Base-by-base conservation (phyloP, 1,139 yeast species). In the Komagataea norvegica region DNA sequence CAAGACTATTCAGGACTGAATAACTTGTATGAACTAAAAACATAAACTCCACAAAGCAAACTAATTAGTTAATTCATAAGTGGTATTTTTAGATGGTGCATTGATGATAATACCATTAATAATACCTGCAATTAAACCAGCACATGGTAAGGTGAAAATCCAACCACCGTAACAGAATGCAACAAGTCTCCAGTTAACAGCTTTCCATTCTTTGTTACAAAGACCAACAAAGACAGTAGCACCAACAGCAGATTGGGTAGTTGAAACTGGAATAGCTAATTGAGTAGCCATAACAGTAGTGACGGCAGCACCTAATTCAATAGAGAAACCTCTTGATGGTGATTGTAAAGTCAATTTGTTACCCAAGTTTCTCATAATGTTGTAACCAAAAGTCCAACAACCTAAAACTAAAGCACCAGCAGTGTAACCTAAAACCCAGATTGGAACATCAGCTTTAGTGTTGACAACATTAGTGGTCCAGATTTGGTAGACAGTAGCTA, bases 171-270 rank as follows among this genome's bases (percentile, higher is more conserved):
- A 81, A 55, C 83, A 75, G 80, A 83, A 80, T 15, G 65, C 58
- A 32, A 82, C 86, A 76, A 80, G 77, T 65, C 84, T 73, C 89
- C 89, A 82, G 66, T 82, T 82, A 43, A 81, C 83, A 7, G 86
- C 73, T 51, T 62, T 72, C 54, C 68, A 48, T 55, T 78, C 83
- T 49, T 64, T 67, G 66, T 82, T 82, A 64, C 87, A 79, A 43
- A 80, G 66, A 43, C 89, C 93, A 48, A 82, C 84, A 51, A 77
- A 77, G 8, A 82, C 85, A 33, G 84, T 79, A 33, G 87, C 86
- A 47, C 93, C 91, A 38, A 79, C 82, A n/a, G 87, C 84, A 55
- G 79, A 72, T 61, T 82, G 89, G 8, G 91, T 82, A 25, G 91
- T 82, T 11, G 88, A 79, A 31, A 81, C 75, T 29, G 91, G 91